Evolutionary conservation across 1,284 basidiomycete species (phyloP), one percentile per base, ranked within the genome.

Genomic region (Moniliella sp.): DNA sequence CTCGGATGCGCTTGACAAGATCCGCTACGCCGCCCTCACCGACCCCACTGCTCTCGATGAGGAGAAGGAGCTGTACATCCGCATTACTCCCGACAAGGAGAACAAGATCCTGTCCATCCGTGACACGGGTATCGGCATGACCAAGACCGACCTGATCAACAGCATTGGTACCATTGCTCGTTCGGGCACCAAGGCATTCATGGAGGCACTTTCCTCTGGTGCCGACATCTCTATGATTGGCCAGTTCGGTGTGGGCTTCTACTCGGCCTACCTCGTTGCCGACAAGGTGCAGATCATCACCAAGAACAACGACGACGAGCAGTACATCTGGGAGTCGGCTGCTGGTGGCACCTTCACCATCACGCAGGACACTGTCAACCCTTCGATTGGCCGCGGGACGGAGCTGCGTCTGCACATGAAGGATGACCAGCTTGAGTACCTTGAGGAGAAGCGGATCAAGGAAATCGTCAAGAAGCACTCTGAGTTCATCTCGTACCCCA

Each of bases 391-490:
- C 46, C 88, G 91, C 62, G 91, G 88, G 67, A 79, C 80, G 37
- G 80, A 88, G 66, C 74, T 97, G 62, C 80, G 81, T 52, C 76
- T 99, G 45, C 83, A 68, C 73, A 69, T 99, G 64, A 97, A 97
- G 73, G 91, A 97, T 64, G 88, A 99, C 65, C 84, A 93, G 67
- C 74, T 79, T 48, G 91, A 97, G 66, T 97, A 94, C 69, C 74
- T 94, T 37, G 88, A 97, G 69, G 91, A 97, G 73, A 93, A 93
- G 74, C 76, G 75, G 65, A 84, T 97, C 73, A 88, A 88, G 70
- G 91, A 97, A 55, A 83, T 91, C 49, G 88, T 99, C 65, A 97
- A 97, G 75, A 97, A 97, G 73, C 91, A 99, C 74, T 97, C 91
- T 60, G 88, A 97, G 69, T 97, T 97, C 71, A 99, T 97, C 68